Evolutionary conservation across 2,329 filamentous ascomycete genomes (phyloP).

Genomic region (Sporothrix pseudoabietina): DNA sequence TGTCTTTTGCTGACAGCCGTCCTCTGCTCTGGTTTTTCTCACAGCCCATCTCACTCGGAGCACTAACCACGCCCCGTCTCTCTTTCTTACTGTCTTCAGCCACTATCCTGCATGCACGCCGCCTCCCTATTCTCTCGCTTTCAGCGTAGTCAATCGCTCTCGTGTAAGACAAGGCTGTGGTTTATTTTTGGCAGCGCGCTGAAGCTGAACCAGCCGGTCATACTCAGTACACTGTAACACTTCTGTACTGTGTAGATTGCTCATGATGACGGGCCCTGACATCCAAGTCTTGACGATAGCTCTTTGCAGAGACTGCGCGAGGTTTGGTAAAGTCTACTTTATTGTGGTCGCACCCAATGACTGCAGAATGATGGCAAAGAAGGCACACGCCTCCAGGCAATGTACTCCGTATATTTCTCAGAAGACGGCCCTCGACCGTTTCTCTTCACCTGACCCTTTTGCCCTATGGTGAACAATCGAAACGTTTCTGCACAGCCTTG

Average conservation of each 20-base stretch:
- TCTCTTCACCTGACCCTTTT: neutral
- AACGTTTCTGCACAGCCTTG: neutral
- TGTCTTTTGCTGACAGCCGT: constrained; percentile 13
- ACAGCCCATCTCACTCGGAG: neutral
- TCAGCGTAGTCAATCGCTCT: neutral
- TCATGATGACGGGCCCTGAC: neutral
- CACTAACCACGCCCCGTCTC: neutral
- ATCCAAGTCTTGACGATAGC: neutral
- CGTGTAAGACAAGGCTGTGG: neutral
- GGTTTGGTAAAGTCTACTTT: neutral
- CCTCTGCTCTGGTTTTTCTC: neutral
- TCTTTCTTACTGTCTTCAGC: neutral
- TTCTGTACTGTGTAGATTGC: neutral
- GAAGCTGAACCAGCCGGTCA: neutral
- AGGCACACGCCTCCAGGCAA: neutral
- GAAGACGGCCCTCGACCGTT: neutral
- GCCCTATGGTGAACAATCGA: neutral
- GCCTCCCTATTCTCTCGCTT: constrained; percentile 2
- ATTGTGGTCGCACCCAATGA: neutral
- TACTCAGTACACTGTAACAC: neutral
- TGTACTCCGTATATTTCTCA: neutral
- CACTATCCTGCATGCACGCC: constrained; percentile 14
- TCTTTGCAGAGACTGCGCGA: neutral
- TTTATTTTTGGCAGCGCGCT: constrained; percentile 12
- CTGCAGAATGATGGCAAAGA: neutral